These are phyloP conservation scores for Penicillium coffeae DNA, from an alignment of 495 filamentous ascomycete species.

Conservation along the genomic window DNA sequence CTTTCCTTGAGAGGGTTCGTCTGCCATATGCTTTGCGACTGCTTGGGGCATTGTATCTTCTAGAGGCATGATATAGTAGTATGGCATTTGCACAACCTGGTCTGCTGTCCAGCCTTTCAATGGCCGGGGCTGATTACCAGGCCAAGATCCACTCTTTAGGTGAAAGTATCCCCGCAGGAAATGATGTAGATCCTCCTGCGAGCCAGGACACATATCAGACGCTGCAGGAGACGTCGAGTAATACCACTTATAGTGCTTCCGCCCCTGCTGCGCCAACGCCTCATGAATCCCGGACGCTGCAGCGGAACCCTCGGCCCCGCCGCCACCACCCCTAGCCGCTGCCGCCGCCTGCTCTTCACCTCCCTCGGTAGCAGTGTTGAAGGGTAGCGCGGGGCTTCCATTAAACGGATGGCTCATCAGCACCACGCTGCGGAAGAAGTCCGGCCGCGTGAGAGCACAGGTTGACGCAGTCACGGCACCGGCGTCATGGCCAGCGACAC, in stretches of 20 bases:
- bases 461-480: constrained; percentile 56
- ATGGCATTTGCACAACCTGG: constrained; percentile 55
- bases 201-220: constrained; percentile 52
- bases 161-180: constrained; percentile 68
- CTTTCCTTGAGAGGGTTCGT: constrained; percentile 34
- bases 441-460: constrained; percentile 59
- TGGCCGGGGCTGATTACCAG: constrained; percentile 48
- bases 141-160: constrained; percentile 62
- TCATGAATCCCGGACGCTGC: constrained; percentile 40
- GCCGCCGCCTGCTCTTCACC: constrained; percentile 18
- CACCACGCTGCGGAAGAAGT: constrained; percentile 55
- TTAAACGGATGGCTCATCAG: constrained; percentile 58
- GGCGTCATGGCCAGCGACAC: constrained; percentile 66
- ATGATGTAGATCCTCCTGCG: constrained; percentile 46
- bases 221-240: constrained; percentile 56
- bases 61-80: constrained; percentile 66
- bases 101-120: constrained; percentile 52
- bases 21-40: constrained; percentile 49
- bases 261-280: constrained; percentile 47
- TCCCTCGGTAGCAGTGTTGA: constrained; percentile 39
- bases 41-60: constrained; percentile 54
- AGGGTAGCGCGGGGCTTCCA: constrained; percentile 45
- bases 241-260: constrained; percentile 71
- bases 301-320: constrained; percentile 27
- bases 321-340: constrained; percentile 10